Evolutionary conservation across 1,139 yeast genomes (phyloP), one percentile per base, ranked within the genome.

Genomic region (Protomyces gravidus): DNA sequence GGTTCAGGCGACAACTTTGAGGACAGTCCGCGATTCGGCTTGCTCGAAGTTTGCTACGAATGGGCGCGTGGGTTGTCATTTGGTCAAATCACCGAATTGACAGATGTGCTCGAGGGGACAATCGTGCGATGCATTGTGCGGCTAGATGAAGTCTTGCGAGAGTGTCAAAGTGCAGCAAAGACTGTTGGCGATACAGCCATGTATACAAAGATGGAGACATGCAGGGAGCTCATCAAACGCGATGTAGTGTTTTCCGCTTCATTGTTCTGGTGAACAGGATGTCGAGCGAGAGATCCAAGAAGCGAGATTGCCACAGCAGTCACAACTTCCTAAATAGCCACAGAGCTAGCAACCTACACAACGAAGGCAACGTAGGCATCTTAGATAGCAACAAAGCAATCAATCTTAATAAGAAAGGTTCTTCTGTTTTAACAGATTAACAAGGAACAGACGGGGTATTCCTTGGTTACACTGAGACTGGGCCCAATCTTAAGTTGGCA

Each of bases 201-300:
- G 66, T 95, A 89, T 71, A 78, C 88, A 51, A 90, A 90, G 72
- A 89, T 94, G 95, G 79, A 83, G 26, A 85, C 83, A 63, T 97
- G 97, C 0, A 98, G 92, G 73, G 98, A 92, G 70, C 81, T 82
- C 71, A 92, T 92, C 71, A 92, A 92, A 73, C 82, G 99, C 68
- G 98, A 92, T 72, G 92, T 92, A 67, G 97, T 94, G 0, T 94
- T 94, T 73, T 94, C 97, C 71, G 97, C 98, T 2, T 88, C 96
- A 63, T 79, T 94, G 64, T 92, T 94, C 71, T 76, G 92, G 66
- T 89, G 36, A 30, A 15, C 36, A 4, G n/a, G 36, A 5, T 30
- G n/a, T 5, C 2, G 36, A 5, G 1, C n/a, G n/a, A n/a, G n/a
- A n/a, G n/a, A n/a, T n/a, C n/a, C n/a, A n/a, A n/a, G n/a, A n/a